Evolutionary conservation across 345 rosid species (phyloP), one percentile per base, ranked within the genome.

Genomic region (Dipteronia dyeriana): DNA sequence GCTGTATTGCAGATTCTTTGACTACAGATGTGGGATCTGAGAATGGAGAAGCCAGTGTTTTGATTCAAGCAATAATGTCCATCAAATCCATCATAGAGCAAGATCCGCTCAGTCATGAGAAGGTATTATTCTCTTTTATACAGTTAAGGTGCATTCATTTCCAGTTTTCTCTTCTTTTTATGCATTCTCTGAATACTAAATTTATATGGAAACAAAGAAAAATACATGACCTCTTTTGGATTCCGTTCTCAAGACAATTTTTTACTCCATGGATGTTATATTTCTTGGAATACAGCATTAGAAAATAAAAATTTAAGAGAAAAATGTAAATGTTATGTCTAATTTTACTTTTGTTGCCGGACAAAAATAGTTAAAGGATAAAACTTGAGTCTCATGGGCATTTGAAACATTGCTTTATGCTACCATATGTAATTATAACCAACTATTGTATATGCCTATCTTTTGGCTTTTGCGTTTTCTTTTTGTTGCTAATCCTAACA

Each of bases 61-160:
- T 94, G 83, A 83, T 88, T 78, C 98, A 94, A 84, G 89, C 90
- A 25, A 85, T 96, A 77, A 78, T 85, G 83, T 94, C 99, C 67
- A 87, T 94, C 75, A 92, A 86, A 83, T 88, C 92, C 77, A 94
- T 94, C 78, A 78, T 94, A 76, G 90, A 86, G 85, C 90, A 83
- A 76, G 91, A 92, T 83, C 97, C 99, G 69, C 79, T 80, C 47
- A 72, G 76, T 83, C 89, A 95, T 84, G 98, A 93, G 85, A 94
- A 92, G 90, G 99, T 96, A 81, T 41, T 39, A 34, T 57, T 66
- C 77, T 70, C 41, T 78, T 80, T 26, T 77, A 68, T 76, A 60
- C 56, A 74, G 64, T 60, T 66, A 68, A 80, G 59, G 67, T 70
- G 45, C 31, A 22, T 68, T n/a, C 74, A 22, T 54, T 67, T 74